Base-by-base conservation (phyloP, 257 asterid genomes). In the Gynochthodes officinalis region DNA sequence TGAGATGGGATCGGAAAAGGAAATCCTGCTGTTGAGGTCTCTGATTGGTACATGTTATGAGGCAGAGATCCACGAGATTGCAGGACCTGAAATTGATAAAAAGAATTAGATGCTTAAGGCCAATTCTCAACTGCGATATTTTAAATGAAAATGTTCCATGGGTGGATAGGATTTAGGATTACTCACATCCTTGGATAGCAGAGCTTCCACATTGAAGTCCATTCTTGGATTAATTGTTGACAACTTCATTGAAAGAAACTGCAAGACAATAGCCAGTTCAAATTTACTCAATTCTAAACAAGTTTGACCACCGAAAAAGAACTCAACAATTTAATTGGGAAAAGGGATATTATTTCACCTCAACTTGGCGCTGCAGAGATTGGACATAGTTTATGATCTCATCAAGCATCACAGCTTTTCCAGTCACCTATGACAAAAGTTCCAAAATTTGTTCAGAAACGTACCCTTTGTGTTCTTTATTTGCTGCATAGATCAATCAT, bases 371-470 rank as follows among this genome's bases (percentile, higher is more conserved):
- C 73, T 92, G 96, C 23, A 90, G 84, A 44, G 96, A 90, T 79
- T 93, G 98, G 50, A 89, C 96, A 55, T 90, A 93, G 68, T 93
- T 90, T 67, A 93, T 93, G 72, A 90, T 93, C 87, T 90, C 97
- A 83, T 93, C 98, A 61, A 93, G 93, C 98, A 93, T 90, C n/a
- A 93, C 97, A 76, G 98, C 96, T 87, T 93, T 93, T 33, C 98
- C 98, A 62, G 97, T 93, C 27, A 90, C 95, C 96, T 89, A 80
- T 48, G 2, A 18, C 35, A 39, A 70, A 59, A 2, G 27, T 19
- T 53, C 32, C 42, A 48, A 28, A 14, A 30, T 18, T 28, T 44
- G 23, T 43, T 81, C 44, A 81, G 74, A 69, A 54, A 14, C 50
- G 53, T 28, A 27, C 48, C 57, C 10, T 50, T 61, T 50, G 60